Conservation (phyloP, 768 basidiomycete genomes). For the Lactifluus volemus region DNA sequence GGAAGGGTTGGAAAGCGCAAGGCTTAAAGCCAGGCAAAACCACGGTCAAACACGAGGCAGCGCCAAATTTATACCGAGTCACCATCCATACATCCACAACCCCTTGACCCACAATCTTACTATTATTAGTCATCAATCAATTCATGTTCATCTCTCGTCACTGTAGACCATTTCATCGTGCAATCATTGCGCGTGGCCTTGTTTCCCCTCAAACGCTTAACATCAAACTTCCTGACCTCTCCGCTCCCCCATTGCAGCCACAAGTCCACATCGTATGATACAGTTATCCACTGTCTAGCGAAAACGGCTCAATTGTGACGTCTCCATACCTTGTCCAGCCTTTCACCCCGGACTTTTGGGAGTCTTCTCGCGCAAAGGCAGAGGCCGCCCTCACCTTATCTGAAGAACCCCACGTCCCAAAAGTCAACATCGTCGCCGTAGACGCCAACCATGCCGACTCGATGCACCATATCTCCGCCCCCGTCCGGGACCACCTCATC, state of each 20-base stretch:
- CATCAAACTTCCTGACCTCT: constrained; percentile 50
- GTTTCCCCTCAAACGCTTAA: constrained; percentile 20
- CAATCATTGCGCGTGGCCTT: too few species aligned
- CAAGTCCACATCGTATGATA: constrained; percentile 53
- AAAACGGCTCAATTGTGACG: constrained; percentile 6
- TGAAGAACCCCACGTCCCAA: constrained; percentile 30
- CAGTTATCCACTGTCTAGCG: neutral
- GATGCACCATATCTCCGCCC: constrained; percentile 34
- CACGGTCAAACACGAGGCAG: constrained; percentile 16
- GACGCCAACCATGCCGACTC: constrained; percentile 41
- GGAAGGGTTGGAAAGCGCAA: neutral
- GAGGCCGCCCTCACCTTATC: constrained; percentile 21
- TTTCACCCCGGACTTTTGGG: constrained; percentile 50
- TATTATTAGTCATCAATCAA: too few species aligned
- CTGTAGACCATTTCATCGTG: too few species aligned
- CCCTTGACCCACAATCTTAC: neutral
- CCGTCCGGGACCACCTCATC: constrained; percentile 15
- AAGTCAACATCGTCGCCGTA: constrained; percentile 43
- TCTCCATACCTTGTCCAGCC: constrained; percentile 34
- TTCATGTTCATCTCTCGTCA: too few species aligned
- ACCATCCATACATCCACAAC: neutral
- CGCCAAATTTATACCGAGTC: neutral
- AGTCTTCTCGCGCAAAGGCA: constrained; percentile 35
- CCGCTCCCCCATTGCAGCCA: constrained; percentile 32
- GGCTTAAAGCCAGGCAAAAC: constrained; percentile 10